Conservation (phyloP, 2,329 filamentous ascomycete genomes). For the Aschersonia sp. region DNA sequence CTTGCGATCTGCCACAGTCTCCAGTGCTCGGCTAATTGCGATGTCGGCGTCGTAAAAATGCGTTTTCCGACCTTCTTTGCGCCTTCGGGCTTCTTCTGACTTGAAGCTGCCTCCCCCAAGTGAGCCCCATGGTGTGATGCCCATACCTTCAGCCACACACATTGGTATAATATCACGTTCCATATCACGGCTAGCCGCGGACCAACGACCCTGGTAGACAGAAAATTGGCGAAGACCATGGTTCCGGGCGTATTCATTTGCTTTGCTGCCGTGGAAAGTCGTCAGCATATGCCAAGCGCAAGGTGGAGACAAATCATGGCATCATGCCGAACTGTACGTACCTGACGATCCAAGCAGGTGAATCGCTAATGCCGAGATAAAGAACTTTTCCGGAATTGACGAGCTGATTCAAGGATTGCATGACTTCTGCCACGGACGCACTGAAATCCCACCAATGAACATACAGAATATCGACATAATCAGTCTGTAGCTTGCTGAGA, state of each 20-base stretch:
- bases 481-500: conserved; percentile 46
- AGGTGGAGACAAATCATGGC: not conserved
- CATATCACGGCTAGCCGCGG: conserved; percentile 22
- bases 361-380: conserved; percentile 54
- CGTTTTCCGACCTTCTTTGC: conserved; percentile 20
- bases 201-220: conserved; percentile 29
- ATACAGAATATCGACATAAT: conserved; percentile 55
- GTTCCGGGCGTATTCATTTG: conserved; percentile 54
- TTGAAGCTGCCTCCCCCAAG: conserved; percentile 35
- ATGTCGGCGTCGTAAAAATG: conserved; percentile 37
- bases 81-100: conserved; percentile 18
- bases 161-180: conserved; percentile 30
- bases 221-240: conserved; percentile 58
- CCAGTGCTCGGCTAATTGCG: conserved; percentile 28
- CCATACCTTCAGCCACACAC: conserved; percentile 30
- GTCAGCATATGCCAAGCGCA: not conserved
- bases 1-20: conserved; percentile 33
- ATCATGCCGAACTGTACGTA: conserved; percentile 5
- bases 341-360: conserved; percentile 54
- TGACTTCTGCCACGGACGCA: conserved; percentile 52
- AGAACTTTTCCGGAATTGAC: conserved; percentile 45
- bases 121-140: conserved; percentile 43
- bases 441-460: conserved; percentile 56
- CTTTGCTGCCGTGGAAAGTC: conserved; percentile 25
- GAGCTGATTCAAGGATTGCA: conserved; percentile 51